Percentiles rank a stretch among this genome's conserved stretches.
phyloP scores from a whole-genome alignment of 1,284 basidiomycete species.

The Trametes hirsuta region DNA sequence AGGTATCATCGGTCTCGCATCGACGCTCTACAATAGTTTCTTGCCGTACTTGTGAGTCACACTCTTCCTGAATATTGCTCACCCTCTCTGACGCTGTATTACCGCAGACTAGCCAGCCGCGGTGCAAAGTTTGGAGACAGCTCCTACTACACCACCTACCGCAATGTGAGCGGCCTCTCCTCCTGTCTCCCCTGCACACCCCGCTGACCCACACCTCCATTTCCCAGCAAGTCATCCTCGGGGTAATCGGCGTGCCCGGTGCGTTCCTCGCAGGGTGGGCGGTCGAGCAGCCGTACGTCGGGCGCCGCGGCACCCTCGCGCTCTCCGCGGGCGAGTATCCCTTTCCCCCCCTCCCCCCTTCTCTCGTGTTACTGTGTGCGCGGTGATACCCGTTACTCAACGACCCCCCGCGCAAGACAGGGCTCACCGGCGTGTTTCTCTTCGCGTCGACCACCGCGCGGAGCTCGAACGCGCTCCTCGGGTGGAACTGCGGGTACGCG shows the following conservation, averaged over 20 bases:
- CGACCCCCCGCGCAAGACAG: conserved; percentile 45
- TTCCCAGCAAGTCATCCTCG: conserved; percentile 57
- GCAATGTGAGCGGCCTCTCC: conserved; percentile 43
- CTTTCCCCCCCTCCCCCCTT: conserved; percentile 17
- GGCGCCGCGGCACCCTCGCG: conserved; percentile 65
- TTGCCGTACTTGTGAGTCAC: conserved; percentile 45
- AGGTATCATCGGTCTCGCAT: conserved; percentile 65
- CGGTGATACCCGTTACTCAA: conserved; percentile 41
- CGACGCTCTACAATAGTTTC: conserved; percentile 64
- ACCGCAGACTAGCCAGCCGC: conserved; percentile 45
- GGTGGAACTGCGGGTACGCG: conserved; percentile 64
- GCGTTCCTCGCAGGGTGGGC: conserved; percentile 65
- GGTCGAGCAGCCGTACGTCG: conserved; percentile 63
- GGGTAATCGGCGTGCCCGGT: conserved; percentile 68
- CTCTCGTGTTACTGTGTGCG: conserved; percentile 16
- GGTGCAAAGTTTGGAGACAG: conserved; percentile 53
- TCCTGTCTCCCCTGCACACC: background rate
- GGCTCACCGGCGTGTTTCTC: conserved; percentile 73
- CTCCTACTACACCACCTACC: conserved; percentile 53
- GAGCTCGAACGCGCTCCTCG: conserved; percentile 65
- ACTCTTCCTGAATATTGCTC: background rate
- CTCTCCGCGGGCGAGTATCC: conserved; percentile 51
- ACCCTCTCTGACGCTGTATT: background rate
- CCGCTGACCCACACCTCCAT: background rate
- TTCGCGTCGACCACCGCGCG: conserved; percentile 73